Conservation (phyloP, 2,329 filamentous ascomycete species). For the Zasmidium cellare region DNA sequence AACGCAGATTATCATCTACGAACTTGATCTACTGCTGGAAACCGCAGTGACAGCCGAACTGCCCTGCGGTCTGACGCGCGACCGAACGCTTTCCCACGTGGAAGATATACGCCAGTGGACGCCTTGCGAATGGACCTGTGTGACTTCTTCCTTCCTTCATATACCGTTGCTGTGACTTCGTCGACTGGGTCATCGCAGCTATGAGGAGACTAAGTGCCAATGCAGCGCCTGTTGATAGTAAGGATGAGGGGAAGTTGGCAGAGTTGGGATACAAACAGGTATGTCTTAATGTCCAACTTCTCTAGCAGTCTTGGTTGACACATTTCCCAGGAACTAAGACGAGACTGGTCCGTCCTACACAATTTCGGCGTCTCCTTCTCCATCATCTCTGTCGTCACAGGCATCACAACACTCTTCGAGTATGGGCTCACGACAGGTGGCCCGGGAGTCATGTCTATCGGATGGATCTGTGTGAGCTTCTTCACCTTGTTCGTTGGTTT, state of each 20-base stretch:
- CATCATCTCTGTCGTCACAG: constrained; percentile 62
- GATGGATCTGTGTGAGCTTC: constrained; percentile 57
- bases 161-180: neutral
- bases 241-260: constrained; percentile 14
- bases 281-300: neutral
- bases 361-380: constrained; percentile 65
- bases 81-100: constrained; percentile 1
- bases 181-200: neutral
- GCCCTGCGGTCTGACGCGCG: neutral
- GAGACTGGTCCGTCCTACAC: constrained; percentile 60
- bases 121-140: neutral
- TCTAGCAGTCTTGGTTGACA: neutral
- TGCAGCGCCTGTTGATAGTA: neutral
- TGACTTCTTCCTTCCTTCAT: neutral
- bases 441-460: constrained; percentile 56
- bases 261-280: constrained; percentile 60
- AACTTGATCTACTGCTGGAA: neutral
- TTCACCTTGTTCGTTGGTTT: constrained; percentile 58
- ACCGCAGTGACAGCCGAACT: neutral
- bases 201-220: constrained; percentile 1
- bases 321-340: constrained; percentile 46
- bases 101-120: neutral
- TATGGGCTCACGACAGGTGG: constrained; percentile 58
- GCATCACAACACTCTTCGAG: constrained; percentile 58
- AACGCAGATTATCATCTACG: neutral